Percentiles rank a stretch among this genome's conserved stretches.
These are phyloP conservation scores for Euphorbia corollata DNA, from an alignment of 441 rosid species.

Conservation along the genomic window DNA sequence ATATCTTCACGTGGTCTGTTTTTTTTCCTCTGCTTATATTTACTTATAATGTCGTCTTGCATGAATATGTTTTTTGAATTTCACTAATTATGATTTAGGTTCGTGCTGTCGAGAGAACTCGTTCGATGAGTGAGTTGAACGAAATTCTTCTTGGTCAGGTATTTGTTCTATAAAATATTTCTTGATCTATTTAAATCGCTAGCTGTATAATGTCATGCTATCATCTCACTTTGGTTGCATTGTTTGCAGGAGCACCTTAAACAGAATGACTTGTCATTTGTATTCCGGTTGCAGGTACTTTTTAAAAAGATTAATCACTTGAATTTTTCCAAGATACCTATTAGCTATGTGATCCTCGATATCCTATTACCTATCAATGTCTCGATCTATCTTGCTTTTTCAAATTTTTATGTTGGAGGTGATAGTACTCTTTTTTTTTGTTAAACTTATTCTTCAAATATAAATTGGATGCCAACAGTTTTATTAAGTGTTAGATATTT, in stretches of 20 bases:
- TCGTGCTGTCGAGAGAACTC: conserved; percentile 82
- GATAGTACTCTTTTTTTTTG: background rate
- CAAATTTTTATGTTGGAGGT: background rate
- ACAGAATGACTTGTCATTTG: conserved; percentile 87
- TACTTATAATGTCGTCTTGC: background rate
- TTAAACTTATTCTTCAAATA: background rate
- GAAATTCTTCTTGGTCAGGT: conserved; percentile 95
- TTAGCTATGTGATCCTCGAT: background rate
- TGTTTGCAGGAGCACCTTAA: conserved; percentile 83
- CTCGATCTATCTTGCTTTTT: background rate
- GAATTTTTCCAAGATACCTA: background rate
- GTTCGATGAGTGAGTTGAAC: conserved; percentile 94
- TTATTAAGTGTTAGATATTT: background rate
- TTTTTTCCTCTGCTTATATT: background rate
- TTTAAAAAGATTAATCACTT: background rate
- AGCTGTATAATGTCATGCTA: background rate
- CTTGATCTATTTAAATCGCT: conserved; percentile 15
- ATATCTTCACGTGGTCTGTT: background rate
- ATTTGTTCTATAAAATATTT: conserved; percentile 20
- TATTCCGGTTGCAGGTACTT: conserved; percentile 84
- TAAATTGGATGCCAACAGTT: background rate
- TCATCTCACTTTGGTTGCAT: conserved; percentile 15
- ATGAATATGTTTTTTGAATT: conserved; percentile 14
- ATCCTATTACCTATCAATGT: background rate
- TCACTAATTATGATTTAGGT: conserved; percentile 44